These are phyloP conservation scores for Tetragonia tetragonoides DNA, from an alignment of 148 eudicot genomes.

Conservation along the genomic window DNA sequence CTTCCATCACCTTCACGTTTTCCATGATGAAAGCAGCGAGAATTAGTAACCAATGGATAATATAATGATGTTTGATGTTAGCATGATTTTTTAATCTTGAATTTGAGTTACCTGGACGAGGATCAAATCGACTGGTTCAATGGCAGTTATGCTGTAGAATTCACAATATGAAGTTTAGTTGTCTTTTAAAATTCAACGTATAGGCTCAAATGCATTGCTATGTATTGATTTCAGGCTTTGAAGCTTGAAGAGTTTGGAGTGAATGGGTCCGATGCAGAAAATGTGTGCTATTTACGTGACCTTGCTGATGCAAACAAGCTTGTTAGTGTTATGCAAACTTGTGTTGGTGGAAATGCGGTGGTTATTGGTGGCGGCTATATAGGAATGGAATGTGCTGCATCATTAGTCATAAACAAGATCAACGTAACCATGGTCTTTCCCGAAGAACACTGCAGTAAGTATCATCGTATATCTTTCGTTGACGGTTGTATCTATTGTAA, in stretches of 20 bases:
- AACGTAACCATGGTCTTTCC: constrained; percentile 98
- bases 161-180: not conserved
- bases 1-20: not conserved
- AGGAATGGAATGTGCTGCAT: constrained; percentile 99
- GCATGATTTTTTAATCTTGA: not conserved
- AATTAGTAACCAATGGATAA: not conserved
- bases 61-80: not conserved
- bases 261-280: constrained; percentile 77
- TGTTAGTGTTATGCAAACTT: constrained; percentile 64
- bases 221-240: constrained; percentile 60
- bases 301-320: constrained; percentile 84
- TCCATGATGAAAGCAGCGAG: not conserved
- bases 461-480: not conserved
- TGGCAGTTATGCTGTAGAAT: not conserved
- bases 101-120: not conserved
- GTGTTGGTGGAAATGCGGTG: constrained; percentile 77
- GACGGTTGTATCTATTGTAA: no score
- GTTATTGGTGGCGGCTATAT: constrained; percentile 98
- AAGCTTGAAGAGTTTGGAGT: constrained; percentile 99
- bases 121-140: not conserved
- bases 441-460: constrained; percentile 90
- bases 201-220: constrained; percentile 16
- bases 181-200: constrained; percentile 6
- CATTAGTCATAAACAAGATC: constrained; percentile 90
- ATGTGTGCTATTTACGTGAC: constrained; percentile 92